Evolutionary conservation across 176 grass and related monocot genomes (phyloP), one percentile per base, ranked within the genome.

Genomic region (Microstegium vimineum): DNA sequence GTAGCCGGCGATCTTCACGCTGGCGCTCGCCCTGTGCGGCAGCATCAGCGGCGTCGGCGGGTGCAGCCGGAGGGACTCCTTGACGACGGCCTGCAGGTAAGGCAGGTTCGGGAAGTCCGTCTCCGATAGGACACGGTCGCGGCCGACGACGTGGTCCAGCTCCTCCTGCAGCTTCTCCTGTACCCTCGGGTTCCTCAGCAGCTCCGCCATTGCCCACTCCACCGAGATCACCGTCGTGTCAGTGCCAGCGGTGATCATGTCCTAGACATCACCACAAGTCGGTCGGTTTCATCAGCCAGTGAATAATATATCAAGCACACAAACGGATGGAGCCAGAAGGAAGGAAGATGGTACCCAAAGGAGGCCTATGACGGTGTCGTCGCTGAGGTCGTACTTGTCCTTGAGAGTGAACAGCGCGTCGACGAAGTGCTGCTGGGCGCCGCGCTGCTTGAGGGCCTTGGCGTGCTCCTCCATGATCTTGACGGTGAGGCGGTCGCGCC

Each of bases 381-480:
- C 92, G 72, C 92, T 91, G 41, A 94, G 86, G 43, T 89, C 87
- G 63, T 94, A 91, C 68, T 94, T 51, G 4, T 82, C 89, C 47
- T 84, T 89, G 40, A 91, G 75, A 4, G 89, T 94, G 20, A 94
- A 85, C 18, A 94, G 61, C 22, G 92, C 87, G 72, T 91, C 92
- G 3, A 91, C 87, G 45, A 94, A 94, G 62, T 94, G 92, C 59
- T 91, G 86, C 73, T 94, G 87, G 16, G 81, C 82, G 9, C 89
- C 89, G 6, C 54, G 73, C 60, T 75, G 43, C 60, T 83, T 69
- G 81, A 87, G 92, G 22, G 83, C 73, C 45, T 37, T 22, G n/a
- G 89, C 90, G 23, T 94, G 92, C 61, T 94, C 92, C 30, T 91
- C 89, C 71, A 94, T 82, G 71, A 94, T 94, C 71, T 76, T 91